Percentiles rank a stretch among this genome's conserved stretches.
These are phyloP conservation scores for Epicoccum nigrum DNA, from an alignment of 2,329 filamentous ascomycete species.

Conservation along the genomic window DNA sequence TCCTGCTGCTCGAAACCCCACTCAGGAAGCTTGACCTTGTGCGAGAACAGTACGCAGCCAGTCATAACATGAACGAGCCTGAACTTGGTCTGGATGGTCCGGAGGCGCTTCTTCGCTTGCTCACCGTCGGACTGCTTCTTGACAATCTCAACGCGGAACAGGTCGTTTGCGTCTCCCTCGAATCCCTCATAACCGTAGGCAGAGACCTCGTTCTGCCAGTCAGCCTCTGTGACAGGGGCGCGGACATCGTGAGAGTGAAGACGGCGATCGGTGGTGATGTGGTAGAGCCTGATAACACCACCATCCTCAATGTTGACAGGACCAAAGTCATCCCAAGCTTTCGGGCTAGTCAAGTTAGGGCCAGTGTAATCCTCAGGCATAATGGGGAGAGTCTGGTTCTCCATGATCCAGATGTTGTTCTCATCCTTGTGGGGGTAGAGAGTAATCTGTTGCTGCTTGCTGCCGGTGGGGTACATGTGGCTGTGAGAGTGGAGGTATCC, in stretches of 20 bases:
- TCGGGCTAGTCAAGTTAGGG: slow-evolving; percentile 76
- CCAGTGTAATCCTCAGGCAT: slow-evolving; percentile 75
- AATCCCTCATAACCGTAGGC: slow-evolving; percentile 98
- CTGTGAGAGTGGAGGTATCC: slow-evolving; percentile 96
- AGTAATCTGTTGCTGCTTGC: slow-evolving; percentile 98
- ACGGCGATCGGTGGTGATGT: slow-evolving; percentile 80
- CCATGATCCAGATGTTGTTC: slow-evolving; percentile 92
- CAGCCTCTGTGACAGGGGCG: slow-evolving; percentile 50
- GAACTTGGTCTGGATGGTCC: slow-evolving; percentile 97
- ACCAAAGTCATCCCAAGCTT: slow-evolving; percentile 78
- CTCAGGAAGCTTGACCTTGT: slow-evolving; percentile 97
- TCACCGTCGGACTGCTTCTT: slow-evolving; percentile 83
- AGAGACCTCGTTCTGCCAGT: slow-evolving; percentile 93
- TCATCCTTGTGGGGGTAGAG: slow-evolving; percentile 99
- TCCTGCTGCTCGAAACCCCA: slow-evolving; percentile 99
- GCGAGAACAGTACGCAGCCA: slow-evolving; percentile 92
- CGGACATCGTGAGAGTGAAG: slow-evolving; percentile 96
- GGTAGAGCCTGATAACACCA: slow-evolving; percentile 80
- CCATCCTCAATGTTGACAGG: slow-evolving; percentile 80
- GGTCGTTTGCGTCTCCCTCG: slow-evolving; percentile 93
- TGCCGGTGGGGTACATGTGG: slow-evolving; percentile 96
- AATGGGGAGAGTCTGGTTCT: slow-evolving; percentile 84
- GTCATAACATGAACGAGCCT: slow-evolving; percentile 95
- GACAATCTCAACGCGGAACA: slow-evolving; percentile 93
- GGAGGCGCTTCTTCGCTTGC: slow-evolving; percentile 79